Percentiles rank a stretch among this genome's conserved stretches.
phyloP scores from a whole-genome alignment of 805 yeast genomes.

The Hanseniaspora valbyensis region DNA sequence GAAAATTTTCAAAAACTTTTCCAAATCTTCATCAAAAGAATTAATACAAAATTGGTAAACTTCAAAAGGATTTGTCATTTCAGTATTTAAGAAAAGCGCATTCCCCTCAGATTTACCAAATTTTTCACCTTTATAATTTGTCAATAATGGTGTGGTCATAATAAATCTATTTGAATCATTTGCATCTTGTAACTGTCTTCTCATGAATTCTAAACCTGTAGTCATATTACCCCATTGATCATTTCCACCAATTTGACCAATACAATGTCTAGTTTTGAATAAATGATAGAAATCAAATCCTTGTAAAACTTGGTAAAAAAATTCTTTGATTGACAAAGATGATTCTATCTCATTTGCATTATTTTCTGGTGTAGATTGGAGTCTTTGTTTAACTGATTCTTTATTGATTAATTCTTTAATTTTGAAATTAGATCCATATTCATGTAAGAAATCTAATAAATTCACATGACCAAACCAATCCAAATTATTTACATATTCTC shows the following conservation, averaged over 20 bases:
- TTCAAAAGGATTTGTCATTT: constrained; percentile 67
- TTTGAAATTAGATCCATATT: constrained; percentile 67
- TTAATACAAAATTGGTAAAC: constrained; percentile 78
- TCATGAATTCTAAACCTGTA: constrained; percentile 83
- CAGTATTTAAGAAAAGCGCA: constrained; percentile 74
- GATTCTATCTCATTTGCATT: not conserved
- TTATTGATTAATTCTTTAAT: constrained; percentile 79
- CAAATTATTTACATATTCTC: constrained; percentile 49
- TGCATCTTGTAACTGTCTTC: constrained; percentile 35
- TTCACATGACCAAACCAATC: constrained; percentile 78
- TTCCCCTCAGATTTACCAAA: constrained; percentile 97
- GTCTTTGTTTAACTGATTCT: constrained; percentile 71
- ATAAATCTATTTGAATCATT: constrained; percentile 42
- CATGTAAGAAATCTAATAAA: constrained; percentile 66
- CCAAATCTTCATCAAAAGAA: constrained; percentile 65
- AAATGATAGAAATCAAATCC: constrained; percentile 89
- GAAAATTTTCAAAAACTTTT: constrained; percentile 57
- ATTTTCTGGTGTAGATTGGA: constrained; percentile 33
- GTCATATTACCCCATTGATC: constrained; percentile 98
- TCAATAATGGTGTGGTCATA: constrained; percentile 77
- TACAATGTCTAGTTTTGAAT: constrained; percentile 45
- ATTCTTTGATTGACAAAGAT: constrained; percentile 76
- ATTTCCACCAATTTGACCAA: constrained; percentile 84
- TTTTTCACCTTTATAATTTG: constrained; percentile 82
- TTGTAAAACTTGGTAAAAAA: constrained; percentile 83